These are phyloP conservation scores for Colletotrichum gigasporum DNA, from an alignment of 2,329 filamentous ascomycete genomes.

Conservation along the genomic window DNA sequence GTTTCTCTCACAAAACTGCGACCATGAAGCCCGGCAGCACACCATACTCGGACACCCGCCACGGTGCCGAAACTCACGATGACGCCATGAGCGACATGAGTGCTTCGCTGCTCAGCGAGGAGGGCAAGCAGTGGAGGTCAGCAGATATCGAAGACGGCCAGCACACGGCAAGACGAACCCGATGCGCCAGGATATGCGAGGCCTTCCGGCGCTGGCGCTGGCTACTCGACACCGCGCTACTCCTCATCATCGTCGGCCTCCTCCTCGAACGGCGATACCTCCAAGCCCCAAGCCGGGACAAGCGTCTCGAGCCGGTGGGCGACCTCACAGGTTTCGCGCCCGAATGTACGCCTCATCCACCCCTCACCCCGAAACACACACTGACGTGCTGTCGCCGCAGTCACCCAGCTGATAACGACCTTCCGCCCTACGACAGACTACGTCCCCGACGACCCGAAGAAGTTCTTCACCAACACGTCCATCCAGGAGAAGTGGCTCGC, in stretches of 20 bases:
- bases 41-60: constrained; percentile 12
- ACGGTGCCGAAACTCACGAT: neutral
- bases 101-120: constrained; percentile 18
- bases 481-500: constrained; percentile 46
- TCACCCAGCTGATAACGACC: constrained; percentile 49
- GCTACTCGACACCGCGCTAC: constrained; percentile 45
- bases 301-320: constrained; percentile 43
- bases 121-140: constrained; percentile 17
- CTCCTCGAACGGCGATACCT: constrained; percentile 42
- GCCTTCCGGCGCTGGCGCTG: constrained; percentile 32
- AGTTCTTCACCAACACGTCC: constrained; percentile 47
- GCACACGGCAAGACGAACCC: neutral
- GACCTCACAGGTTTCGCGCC: constrained; percentile 53
- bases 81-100: constrained; percentile 27
- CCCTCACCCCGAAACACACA: neutral
- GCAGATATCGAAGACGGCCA: constrained; percentile 10
- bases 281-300: constrained; percentile 13
- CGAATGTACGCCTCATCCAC: constrained; percentile 38
- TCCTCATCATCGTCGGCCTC: constrained; percentile 46
- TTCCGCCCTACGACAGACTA: constrained; percentile 48
- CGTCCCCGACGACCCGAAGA: constrained; percentile 48
- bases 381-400: constrained; percentile 36
- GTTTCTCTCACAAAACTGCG: too few relatives aligned
- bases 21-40: neutral
- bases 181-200: neutral